phyloP scores from a whole-genome alignment of 345 rosid genomes.

The Microcos paniculata region DNA sequence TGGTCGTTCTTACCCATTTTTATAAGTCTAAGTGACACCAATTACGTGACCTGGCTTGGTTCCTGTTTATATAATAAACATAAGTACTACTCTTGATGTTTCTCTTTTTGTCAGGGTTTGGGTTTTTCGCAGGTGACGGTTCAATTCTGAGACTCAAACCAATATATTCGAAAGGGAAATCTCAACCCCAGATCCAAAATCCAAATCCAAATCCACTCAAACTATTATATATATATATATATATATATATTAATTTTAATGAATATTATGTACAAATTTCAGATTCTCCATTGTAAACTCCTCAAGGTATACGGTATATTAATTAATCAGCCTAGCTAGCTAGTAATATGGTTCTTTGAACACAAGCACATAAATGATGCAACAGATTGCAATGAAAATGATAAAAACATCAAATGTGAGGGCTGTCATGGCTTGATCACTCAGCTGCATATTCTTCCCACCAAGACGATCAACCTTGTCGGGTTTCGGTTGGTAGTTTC shows the following conservation, averaged over 20 bases:
- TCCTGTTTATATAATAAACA: neutral
- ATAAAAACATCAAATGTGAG: constrained; percentile 66
- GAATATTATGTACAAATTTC: neutral
- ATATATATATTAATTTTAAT: neutral
- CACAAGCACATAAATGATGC: constrained; percentile 52
- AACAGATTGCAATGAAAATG: constrained; percentile 54
- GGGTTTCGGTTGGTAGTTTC: constrained; percentile 49
- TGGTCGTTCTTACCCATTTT: neutral
- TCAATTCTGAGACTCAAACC: neutral
- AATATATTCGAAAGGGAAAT: neutral
- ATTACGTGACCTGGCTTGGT: neutral
- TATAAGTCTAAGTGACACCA: neutral
- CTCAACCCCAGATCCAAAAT: neutral
- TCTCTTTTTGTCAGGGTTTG: neutral
- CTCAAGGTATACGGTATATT: neutral
- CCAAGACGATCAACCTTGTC: constrained; percentile 87
- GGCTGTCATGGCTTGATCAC: constrained; percentile 84
- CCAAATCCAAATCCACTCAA: no score
- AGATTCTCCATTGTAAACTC: neutral
- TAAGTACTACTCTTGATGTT: neutral
- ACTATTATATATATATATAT: no score
- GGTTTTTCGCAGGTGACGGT: no score
- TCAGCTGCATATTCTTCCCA: constrained; percentile 70
- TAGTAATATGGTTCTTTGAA: constrained; percentile 69
- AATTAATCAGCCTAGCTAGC: neutral